Conservation (phyloP, 225 moss, liverwort and hornwort genomes). For the Climacium dendroides region DNA sequence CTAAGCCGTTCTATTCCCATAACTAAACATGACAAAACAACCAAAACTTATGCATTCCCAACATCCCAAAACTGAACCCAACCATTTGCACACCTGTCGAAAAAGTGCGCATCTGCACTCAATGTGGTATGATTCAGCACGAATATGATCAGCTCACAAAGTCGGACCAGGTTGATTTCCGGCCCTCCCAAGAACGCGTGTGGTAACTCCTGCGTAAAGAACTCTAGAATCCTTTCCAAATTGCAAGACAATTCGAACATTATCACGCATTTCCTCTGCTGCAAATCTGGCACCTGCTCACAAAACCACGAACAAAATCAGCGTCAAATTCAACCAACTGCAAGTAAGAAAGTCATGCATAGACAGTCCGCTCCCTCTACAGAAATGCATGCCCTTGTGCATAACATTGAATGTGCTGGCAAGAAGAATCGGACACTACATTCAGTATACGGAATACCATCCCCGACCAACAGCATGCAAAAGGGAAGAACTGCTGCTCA, state of each 20-base stretch:
- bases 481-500: background rate
- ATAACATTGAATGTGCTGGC: background rate
- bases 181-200: conserved; percentile 79
- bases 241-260: conserved; percentile 99
- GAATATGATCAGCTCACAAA: conserved; percentile 87
- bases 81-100: conserved; percentile 53
- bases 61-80: background rate
- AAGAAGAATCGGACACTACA: background rate
- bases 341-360: background rate
- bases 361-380: background rate
- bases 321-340: background rate
- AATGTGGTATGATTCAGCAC: conserved; percentile 90
- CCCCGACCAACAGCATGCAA: background rate
- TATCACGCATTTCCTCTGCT: conserved; percentile 84
- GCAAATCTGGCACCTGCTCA: conserved; percentile 70
- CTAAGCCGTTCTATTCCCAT: background rate
- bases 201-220: conserved; percentile 86
- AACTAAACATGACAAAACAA: background rate
- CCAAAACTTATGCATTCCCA: background rate
- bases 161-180: conserved; percentile 89
- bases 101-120: conserved; percentile 77
- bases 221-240: conserved; percentile 90
- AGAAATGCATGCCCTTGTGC: background rate
- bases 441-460: background rate
- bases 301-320: background rate